These are phyloP conservation scores for Rosa chinensis DNA, from an alignment of 306 rosid species.

Conservation along the genomic window DNA sequence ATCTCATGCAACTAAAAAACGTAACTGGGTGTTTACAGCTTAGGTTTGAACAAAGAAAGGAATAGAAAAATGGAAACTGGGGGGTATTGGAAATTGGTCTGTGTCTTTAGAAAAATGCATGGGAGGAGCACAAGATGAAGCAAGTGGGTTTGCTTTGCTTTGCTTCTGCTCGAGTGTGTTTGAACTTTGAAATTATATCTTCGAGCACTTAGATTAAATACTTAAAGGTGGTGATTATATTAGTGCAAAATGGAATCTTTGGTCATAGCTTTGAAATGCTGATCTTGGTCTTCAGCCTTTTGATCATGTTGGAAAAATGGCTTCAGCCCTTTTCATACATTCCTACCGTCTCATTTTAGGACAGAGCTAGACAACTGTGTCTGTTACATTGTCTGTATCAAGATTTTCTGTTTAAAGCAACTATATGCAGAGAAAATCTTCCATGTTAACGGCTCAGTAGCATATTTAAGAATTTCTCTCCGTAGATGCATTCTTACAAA, in stretches of 20 bases:
- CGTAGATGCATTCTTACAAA: neutral
- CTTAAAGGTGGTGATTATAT: slow-evolving; percentile 20
- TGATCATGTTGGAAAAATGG: neutral
- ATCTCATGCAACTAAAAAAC: slow-evolving; percentile 5
- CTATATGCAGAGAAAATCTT: slow-evolving; percentile 5
- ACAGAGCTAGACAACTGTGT: slow-evolving; percentile 35
- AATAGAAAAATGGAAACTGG: slow-evolving; percentile 10
- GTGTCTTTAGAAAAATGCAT: slow-evolving; percentile 11
- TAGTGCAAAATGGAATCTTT: slow-evolving; percentile 39
- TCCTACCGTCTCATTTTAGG: slow-evolving; percentile 41
- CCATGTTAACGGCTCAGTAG: neutral
- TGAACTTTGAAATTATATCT: slow-evolving; percentile 35
- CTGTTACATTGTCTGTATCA: slow-evolving; percentile 29
- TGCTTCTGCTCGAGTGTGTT: slow-evolving; percentile 38
- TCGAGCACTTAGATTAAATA: slow-evolving; percentile 14
- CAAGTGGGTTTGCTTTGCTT: slow-evolving; percentile 52
- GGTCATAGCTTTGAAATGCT: slow-evolving; percentile 51
- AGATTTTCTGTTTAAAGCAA: slow-evolving; percentile 27
- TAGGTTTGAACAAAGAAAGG: slow-evolving; percentile 29
- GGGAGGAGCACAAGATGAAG: slow-evolving; percentile 72
- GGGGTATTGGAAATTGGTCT: slow-evolving; percentile 44
- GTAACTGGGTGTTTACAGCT: neutral
- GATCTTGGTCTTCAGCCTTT: slow-evolving; percentile 13
- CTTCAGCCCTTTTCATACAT: slow-evolving; percentile 31
- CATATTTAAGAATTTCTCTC: no score